phyloP scores from a whole-genome alignment of 192 early-diverging fungal genomes.

The Coemansia javaensis region DNA sequence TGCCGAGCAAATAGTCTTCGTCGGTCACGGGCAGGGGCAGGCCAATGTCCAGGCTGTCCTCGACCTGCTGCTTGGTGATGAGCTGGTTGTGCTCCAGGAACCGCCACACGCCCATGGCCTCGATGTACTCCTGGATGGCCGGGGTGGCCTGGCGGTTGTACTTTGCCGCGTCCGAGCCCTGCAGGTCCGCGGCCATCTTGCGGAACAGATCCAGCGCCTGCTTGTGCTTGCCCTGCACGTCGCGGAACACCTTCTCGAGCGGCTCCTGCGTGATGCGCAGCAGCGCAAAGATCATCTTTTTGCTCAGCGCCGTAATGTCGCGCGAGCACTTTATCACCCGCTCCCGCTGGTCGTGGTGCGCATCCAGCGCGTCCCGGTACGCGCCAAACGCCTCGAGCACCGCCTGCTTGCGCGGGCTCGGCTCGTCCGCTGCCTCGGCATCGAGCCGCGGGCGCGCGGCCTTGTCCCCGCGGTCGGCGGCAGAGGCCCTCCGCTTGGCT shows the following conservation, averaged over 20 bases:
- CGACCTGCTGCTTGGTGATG: slow-evolving; percentile 35
- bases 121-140: slow-evolving; percentile 50
- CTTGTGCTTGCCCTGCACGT: slow-evolving; percentile 28
- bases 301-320: slow-evolving; percentile 50
- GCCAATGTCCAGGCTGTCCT: slow-evolving; percentile 3
- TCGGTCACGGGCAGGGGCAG: slow-evolving; percentile 35
- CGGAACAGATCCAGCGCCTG: slow-evolving; percentile 29
- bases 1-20: slow-evolving; percentile 53
- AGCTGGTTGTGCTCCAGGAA: slow-evolving; percentile 29
- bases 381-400: slow-evolving; percentile 11
- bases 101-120: slow-evolving; percentile 44
- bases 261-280: slow-evolving; percentile 42
- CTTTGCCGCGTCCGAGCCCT: slow-evolving; percentile 34
- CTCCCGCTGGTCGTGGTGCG: slow-evolving; percentile 52
- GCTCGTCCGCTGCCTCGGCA: neutral
- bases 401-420: slow-evolving; percentile 3
- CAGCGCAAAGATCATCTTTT: slow-evolving; percentile 51
- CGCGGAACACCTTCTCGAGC: slow-evolving; percentile 23
- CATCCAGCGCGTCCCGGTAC: slow-evolving; percentile 33
- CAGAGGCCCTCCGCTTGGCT: too few species aligned
- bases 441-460: slow-evolving; percentile 6
- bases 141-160: slow-evolving; percentile 38
- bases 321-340: slow-evolving; percentile 51
- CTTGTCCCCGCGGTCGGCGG: neutral
- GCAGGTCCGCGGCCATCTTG: slow-evolving; percentile 29